Conservation (phyloP, 208 protist genomes). For the Wallacemonas rigidus region DNA sequence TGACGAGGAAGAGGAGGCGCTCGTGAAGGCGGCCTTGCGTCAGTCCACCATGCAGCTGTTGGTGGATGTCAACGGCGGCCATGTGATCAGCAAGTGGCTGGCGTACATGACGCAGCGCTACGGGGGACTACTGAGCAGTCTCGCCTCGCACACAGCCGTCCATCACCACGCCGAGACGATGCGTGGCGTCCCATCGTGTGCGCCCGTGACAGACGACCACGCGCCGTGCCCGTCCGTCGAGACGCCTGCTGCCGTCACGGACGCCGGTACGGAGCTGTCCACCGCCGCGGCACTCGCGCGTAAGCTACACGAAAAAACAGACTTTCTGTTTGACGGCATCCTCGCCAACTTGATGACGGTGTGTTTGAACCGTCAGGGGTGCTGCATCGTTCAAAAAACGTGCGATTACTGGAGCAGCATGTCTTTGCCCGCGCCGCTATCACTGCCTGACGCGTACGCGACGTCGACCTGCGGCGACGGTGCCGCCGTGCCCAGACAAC, state of each 20-base stretch:
- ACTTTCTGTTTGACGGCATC: slow-evolving; percentile 62
- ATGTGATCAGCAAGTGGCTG: slow-evolving; percentile 92
- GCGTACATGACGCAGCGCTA: slow-evolving; percentile 41
- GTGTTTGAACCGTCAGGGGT: slow-evolving; percentile 70
- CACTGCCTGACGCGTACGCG: not conserved
- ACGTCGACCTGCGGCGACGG: too few species aligned
- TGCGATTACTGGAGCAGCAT: slow-evolving; percentile 10
- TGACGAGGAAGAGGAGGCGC: slow-evolving; percentile 69
- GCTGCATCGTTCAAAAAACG: slow-evolving; percentile 93
- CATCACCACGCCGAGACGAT: slow-evolving; percentile 1
- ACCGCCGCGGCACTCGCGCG: not conserved
- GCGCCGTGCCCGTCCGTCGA: too few species aligned
- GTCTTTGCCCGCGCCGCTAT: slow-evolving; percentile 2
- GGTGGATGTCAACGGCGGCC: slow-evolving; percentile 96
- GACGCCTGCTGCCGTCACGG: too few species aligned
- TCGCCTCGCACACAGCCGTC: not conserved
- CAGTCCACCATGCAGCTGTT: slow-evolving; percentile 75
- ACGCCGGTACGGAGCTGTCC: not conserved
- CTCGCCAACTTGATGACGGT: slow-evolving; percentile 50
- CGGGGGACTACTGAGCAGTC: slow-evolving; percentile 11
- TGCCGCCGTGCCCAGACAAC: not conserved
- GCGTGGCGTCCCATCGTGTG: too few species aligned
- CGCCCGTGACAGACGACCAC: too few species aligned
- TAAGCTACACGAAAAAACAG: slow-evolving; percentile 24
- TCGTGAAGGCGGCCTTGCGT: slow-evolving; percentile 50